Evolutionary conservation across 2,329 filamentous ascomycete genomes (phyloP).

Genomic region (Neopestalotiopsis rosae): DNA sequence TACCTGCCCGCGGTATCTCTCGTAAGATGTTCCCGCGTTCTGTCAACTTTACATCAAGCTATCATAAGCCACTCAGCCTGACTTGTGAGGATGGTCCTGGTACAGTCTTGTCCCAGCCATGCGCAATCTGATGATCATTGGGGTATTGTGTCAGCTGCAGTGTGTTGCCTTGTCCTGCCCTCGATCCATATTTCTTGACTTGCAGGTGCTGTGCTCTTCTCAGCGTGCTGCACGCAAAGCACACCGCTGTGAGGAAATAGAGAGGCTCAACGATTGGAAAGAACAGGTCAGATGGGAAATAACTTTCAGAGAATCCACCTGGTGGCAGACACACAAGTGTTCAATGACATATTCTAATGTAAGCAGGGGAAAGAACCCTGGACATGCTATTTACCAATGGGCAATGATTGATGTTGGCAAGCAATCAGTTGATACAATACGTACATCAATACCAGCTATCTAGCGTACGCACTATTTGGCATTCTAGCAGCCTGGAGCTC

Average conservation of each 20-base stretch:
- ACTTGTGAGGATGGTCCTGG: not conserved
- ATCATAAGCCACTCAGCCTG: slow-evolving; percentile 1
- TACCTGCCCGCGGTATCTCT: not conserved
- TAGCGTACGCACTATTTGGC: not conserved
- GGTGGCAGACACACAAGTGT: no score
- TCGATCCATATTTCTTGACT: not conserved
- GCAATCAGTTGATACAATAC: not conserved
- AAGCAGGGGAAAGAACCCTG: no score
- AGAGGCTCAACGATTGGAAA: not conserved
- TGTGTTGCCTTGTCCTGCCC: not conserved
- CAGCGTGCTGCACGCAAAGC: not conserved
- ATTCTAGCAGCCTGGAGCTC: not conserved
- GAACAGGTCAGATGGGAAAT: not conserved
- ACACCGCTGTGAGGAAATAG: not conserved
- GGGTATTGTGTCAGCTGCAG: not conserved
- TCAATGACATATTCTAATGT: no score
- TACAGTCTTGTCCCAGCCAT: not conserved
- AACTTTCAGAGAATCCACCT: no score
- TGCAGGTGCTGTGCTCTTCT: not conserved
- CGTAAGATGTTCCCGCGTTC: not conserved
- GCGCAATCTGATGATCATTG: not conserved
- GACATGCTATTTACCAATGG: no score
- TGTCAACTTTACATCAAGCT: not conserved
- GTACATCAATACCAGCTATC: not conserved
- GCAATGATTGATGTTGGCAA: not conserved